These are phyloP conservation scores for Magnusiomyces ingens DNA, from an alignment of 1,139 yeast species.

Conservation along the genomic window DNA sequence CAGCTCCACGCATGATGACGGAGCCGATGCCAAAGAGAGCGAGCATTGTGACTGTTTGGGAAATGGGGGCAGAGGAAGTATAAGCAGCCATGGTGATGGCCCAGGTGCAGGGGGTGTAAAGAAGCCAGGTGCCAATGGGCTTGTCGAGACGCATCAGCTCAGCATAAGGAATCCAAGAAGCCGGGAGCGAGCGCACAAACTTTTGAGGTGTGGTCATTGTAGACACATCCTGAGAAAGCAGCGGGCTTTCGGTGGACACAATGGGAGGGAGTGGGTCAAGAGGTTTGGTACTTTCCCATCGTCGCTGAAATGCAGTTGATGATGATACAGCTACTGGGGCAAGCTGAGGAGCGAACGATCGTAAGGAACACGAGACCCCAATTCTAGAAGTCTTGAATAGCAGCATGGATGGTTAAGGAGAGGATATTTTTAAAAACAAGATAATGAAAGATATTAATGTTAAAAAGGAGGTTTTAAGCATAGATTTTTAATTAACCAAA, in stretches of 20 bases:
- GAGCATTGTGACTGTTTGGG: slow-evolving; percentile 52
- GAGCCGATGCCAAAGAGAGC: slow-evolving; percentile 75
- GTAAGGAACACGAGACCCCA: no score
- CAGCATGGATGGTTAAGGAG: no score
- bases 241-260: slow-evolving; percentile 13
- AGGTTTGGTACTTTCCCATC: no score
- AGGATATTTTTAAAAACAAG: no score
- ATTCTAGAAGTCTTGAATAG: no score
- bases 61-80: slow-evolving; percentile 58
- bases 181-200: slow-evolving; percentile 56
- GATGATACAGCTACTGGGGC: no score
- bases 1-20: slow-evolving; percentile 92
- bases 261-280: no score
- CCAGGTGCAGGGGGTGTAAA: slow-evolving; percentile 77
- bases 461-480: no score
- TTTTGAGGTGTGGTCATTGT: slow-evolving; percentile 19
- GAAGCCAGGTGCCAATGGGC: slow-evolving; percentile 85
- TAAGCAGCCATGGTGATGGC: slow-evolving; percentile 82
- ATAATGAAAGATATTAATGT: no score
- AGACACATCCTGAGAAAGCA: slow-evolving; percentile 8
- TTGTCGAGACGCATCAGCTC: slow-evolving; percentile 87
- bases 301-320: no score
- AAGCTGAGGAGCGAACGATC: no score
- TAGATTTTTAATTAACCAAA: no score
- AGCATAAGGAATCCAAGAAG: slow-evolving; percentile 76